Percentiles rank a stretch among this genome's conserved stretches.
Evolutionary conservation across 2,329 filamentous ascomycete species (phyloP).

Genomic region (Neonectria coccinea): DNA sequence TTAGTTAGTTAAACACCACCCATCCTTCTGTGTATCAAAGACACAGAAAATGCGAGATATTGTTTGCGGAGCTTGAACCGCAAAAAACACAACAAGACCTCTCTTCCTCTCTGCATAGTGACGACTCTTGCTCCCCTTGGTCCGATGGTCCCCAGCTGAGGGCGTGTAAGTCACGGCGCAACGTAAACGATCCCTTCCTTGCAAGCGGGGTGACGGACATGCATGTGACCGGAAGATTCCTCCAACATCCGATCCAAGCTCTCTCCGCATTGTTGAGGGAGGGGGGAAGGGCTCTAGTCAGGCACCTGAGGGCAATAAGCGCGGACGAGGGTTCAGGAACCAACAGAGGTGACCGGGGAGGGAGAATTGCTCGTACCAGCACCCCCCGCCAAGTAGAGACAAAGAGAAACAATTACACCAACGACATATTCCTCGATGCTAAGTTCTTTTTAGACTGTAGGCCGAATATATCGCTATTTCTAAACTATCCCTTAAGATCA

Average conservation of each 20-base stretch:
- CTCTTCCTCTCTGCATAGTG: background rate
- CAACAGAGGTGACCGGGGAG: background rate
- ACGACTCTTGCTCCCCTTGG: slow-evolving; percentile 2
- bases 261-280: slow-evolving; percentile 8
- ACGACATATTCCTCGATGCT: too few relatives aligned
- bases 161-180: slow-evolving; percentile 12
- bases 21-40: background rate
- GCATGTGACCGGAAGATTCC: slow-evolving; percentile 23
- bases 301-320: slow-evolving; percentile 9
- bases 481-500: too few relatives aligned
- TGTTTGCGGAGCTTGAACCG: background rate
- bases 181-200: background rate
- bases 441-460: too few relatives aligned
- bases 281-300: background rate
- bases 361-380: too few relatives aligned
- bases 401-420: too few relatives aligned
- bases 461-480: too few relatives aligned
- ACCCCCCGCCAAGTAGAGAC: too few relatives aligned
- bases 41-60: background rate
- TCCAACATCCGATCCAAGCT: slow-evolving; percentile 22
- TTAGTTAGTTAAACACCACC: slow-evolving; percentile 4
- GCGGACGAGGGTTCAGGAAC: background rate
- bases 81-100: background rate
- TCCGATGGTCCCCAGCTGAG: background rate
- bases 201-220: slow-evolving; percentile 11